Evolutionary conservation across 148 eudicot genomes (phyloP).

Genomic region (Rhododendron henanense): DNA sequence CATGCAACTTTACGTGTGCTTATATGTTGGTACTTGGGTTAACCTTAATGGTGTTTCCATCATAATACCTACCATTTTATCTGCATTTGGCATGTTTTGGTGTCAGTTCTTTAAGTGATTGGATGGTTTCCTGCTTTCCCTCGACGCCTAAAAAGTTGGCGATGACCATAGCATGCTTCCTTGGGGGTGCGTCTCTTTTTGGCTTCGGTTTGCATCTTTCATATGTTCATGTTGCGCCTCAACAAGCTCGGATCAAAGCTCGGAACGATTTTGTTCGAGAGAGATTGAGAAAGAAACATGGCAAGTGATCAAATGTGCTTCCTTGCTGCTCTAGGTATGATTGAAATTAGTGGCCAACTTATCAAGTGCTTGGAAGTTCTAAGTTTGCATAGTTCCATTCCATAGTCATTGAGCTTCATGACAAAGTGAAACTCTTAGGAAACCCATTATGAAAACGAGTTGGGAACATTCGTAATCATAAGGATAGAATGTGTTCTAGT

Average conservation of each 20-base stretch:
- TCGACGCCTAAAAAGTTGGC: conserved; percentile 69
- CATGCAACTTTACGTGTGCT: background rate
- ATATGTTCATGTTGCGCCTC: conserved; percentile 75
- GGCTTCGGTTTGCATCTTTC: conserved; percentile 63
- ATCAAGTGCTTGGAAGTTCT: background rate
- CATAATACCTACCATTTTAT: background rate
- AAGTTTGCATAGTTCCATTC: background rate
- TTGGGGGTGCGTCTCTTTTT: conserved; percentile 57
- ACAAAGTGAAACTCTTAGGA: background rate
- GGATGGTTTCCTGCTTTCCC: conserved; percentile 70
- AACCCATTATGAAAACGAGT: background rate
- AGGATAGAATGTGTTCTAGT: background rate
- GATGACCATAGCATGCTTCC: conserved; percentile 45
- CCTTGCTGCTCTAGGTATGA: conserved; percentile 7
- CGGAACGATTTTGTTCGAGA: conserved; percentile 68
- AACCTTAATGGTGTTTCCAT: background rate
- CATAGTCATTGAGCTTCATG: background rate
- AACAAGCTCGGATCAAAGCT: conserved; percentile 83
- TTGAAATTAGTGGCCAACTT: background rate
- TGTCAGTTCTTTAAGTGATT: background rate
- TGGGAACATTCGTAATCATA: background rate
- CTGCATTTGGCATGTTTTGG: background rate
- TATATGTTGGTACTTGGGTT: background rate
- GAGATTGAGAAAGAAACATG: conserved; percentile 53
- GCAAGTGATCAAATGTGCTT: conserved; percentile 19